Percentiles rank a stretch among this genome's conserved stretches.
phyloP scores from a whole-genome alignment of 345 rosid species.

The Camelina neglecta region DNA sequence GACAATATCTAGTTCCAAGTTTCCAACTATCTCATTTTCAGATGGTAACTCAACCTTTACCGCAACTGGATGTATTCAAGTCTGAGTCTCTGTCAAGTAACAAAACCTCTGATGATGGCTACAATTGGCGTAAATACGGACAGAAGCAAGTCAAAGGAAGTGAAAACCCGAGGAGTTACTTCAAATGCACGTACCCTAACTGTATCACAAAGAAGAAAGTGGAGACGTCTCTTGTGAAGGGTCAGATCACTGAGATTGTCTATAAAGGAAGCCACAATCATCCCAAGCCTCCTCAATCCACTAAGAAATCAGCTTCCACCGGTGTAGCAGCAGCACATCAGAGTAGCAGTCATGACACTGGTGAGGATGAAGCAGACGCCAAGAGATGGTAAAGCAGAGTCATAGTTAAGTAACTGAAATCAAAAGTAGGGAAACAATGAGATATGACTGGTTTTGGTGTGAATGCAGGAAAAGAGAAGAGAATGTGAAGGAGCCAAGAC shows the following conservation, averaged over 20 bases:
- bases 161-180: conserved; percentile 93
- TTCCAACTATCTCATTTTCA: conserved; percentile 7
- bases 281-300: conserved; percentile 82
- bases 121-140: conserved; percentile 97
- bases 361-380: conserved; percentile 78
- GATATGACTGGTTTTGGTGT: conserved; percentile 47
- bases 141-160: conserved; percentile 97
- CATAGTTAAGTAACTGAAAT: conserved; percentile 12
- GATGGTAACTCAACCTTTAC: conserved; percentile 18
- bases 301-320: conserved; percentile 63
- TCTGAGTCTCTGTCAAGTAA: background rate
- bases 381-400: conserved; percentile 71
- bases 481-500: conserved; percentile 88
- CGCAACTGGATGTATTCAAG: conserved; percentile 40
- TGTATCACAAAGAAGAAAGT: conserved; percentile 93
- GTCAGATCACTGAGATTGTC: conserved; percentile 89
- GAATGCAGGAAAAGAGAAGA: conserved; percentile 72
- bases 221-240: conserved; percentile 73
- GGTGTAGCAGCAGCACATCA: conserved; percentile 49
- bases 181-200: conserved; percentile 80
- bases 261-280: conserved; percentile 92
- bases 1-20: background rate
- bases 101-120: conserved; percentile 71
- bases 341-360: conserved; percentile 53
- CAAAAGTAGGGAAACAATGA: conserved; percentile 45